phyloP scores from a whole-genome alignment of 2,329 filamentous ascomycete species.

The Penicillium carneum region DNA sequence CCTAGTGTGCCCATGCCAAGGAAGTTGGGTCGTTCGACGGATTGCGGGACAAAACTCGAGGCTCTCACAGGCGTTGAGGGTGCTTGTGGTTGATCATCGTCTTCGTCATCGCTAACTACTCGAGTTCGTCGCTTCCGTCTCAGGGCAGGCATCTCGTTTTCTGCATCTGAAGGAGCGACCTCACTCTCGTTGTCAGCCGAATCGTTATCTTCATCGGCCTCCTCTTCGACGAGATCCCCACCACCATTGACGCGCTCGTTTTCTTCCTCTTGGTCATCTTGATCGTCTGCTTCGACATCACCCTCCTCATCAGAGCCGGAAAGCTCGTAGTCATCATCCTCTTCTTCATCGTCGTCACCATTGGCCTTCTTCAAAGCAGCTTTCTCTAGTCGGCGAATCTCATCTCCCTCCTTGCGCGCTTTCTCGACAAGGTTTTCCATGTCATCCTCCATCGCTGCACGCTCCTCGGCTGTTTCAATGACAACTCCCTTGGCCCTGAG shows the following conservation, averaged over 20 bases:
- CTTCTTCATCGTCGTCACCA: conserved; percentile 65
- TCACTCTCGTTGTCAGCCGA: conserved; percentile 41
- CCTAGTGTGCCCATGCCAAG: conserved; percentile 67
- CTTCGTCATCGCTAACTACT: conserved; percentile 73
- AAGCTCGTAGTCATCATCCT: conserved; percentile 54
- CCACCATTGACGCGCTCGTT: conserved; percentile 29
- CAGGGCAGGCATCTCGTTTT: conserved; percentile 55
- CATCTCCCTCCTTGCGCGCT: conserved; percentile 79
- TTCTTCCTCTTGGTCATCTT: conserved; percentile 41
- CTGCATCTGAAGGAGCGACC: conserved; percentile 48
- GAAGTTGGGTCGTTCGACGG: conserved; percentile 63
- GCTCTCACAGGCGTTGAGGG: conserved; percentile 46
- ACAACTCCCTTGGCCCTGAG: conserved; percentile 80
- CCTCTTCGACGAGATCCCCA: conserved; percentile 36
- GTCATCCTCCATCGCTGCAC: conserved; percentile 79
- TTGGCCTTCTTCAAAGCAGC: conserved; percentile 70
- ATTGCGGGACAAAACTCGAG: conserved; percentile 38
- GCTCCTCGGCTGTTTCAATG: conserved; percentile 85
- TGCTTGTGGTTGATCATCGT: conserved; percentile 56
- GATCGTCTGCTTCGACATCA: conserved; percentile 48
- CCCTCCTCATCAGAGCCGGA: conserved; percentile 58
- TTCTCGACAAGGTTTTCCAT: conserved; percentile 88
- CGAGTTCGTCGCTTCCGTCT: conserved; percentile 61
- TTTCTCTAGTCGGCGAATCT: conserved; percentile 78
- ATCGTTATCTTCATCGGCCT: conserved; percentile 56